Evolutionary conservation across 2,329 filamentous ascomycete species (phyloP).

Genomic region (Trichoderma sp.): DNA sequence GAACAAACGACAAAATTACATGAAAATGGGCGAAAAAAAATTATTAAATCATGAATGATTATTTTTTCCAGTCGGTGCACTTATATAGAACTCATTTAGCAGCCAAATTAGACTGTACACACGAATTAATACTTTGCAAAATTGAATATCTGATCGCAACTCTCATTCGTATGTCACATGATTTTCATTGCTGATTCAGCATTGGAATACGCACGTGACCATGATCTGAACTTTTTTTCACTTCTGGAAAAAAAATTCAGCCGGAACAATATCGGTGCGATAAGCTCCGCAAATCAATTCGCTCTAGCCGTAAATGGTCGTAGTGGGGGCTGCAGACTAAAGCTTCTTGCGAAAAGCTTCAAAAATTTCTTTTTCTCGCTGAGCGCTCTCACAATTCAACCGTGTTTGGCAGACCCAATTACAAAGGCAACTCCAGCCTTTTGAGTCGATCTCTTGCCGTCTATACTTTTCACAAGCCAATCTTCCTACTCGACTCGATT

Average conservation of each 20-base stretch:
- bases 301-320: slow-evolving; percentile 30
- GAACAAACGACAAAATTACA: background rate
- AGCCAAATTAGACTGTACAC: background rate
- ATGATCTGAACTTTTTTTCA: background rate
- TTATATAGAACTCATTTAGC: background rate
- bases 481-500: slow-evolving; percentile 30
- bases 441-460: slow-evolving; percentile 31
- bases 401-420: slow-evolving; percentile 27
- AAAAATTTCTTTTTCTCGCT: slow-evolving; percentile 45
- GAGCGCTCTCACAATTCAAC: slow-evolving; percentile 28
- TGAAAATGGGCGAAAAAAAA: background rate
- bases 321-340: slow-evolving; percentile 30
- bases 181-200: slow-evolving; percentile 14
- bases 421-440: slow-evolving; percentile 37
- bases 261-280: slow-evolving; percentile 31
- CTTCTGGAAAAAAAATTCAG: slow-evolving; percentile 2
- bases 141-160: background rate
- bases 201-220: background rate
- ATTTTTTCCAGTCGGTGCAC: background rate
- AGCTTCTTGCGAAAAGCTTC: slow-evolving; percentile 40
- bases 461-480: slow-evolving; percentile 33
- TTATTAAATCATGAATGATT: background rate
- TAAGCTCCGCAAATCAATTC: background rate
- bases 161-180: slow-evolving; percentile 16
- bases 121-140: background rate